Base-by-base conservation (phyloP, 2,329 filamentous ascomycete genomes). In the Sclerotinia minor region DNA sequence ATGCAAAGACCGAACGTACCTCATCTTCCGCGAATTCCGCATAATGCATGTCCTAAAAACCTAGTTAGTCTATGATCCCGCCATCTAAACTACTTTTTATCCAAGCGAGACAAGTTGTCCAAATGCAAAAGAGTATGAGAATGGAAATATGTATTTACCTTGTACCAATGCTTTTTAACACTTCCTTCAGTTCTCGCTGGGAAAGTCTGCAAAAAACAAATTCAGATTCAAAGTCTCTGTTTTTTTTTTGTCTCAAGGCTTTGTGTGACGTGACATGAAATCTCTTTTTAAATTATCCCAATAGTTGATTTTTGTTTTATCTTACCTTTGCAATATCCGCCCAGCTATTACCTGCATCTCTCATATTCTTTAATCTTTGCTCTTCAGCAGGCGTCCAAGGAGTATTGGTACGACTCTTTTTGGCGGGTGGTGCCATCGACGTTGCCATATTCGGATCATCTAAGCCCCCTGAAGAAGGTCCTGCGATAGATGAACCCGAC, bases 131-230 rank as follows among this genome's bases (percentile, higher is more conserved):
- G 41, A 54, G 13, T 53, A 29, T 35, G 60, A 17, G 32, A 41
- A n/a, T 41, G 44, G 15, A 15, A 52, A 32, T 35, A 49, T 60
- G 15, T 26, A 38, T 41, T 57, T 82, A 92, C 92, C 85, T 98
- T 98, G 80, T 99, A 98, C 94, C 95, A 99, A 79, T 99, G 95
- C 81, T 98, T 99, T 84, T 98, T 99, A 29, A 99, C 95, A 76
- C 94, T 97, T 9, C 95, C 95, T 81, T 99, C 95, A 53, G 95
- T 99, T 75, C 95, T 86, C 32, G 88, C 89, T 15, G 95, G 94
- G 78, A 99, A 99, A 2, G 91, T 94, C 92, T 96, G 72, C 57
- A 47, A 69, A 69, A 11, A 50, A 50, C 44, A 64, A 11, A 24
- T 38, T 73, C 45, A 60, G 73, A 70, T 68, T n/a, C 53, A 78